A percentile compares a stretch with the other conserved stretches of the same genome.
Conservation (phyloP, 225 moss, liverwort and hornwort genomes). For the Asterella californica region DNA sequence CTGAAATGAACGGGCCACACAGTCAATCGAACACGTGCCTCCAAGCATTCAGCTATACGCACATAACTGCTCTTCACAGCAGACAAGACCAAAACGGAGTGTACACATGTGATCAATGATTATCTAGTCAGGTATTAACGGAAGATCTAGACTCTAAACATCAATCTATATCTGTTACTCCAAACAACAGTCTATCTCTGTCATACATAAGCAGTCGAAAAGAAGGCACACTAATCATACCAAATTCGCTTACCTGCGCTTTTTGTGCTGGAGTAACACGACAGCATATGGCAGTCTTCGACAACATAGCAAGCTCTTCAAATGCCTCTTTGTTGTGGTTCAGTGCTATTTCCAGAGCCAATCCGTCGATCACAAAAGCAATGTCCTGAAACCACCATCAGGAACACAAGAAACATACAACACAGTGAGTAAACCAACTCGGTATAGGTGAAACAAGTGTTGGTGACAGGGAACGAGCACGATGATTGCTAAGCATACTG, state of each 20-base stretch:
- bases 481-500: background rate
- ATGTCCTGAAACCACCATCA: constrained; percentile 51
- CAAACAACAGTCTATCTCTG: background rate
- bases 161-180: background rate
- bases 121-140: no score
- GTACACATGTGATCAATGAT: no score
- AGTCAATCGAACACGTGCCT: no score
- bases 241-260: constrained; percentile 49
- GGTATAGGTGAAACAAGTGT: background rate
- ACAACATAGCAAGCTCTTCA: constrained; percentile 77
- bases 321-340: constrained; percentile 60
- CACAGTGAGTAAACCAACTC: background rate
- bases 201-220: background rate
- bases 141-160: background rate
- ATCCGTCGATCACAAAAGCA: constrained; percentile 92
- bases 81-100: no score
- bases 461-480: background rate
- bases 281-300: constrained; percentile 94
- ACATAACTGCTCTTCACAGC: no score
- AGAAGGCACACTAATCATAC: background rate
- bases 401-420: background rate
- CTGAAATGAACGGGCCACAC: constrained; percentile 33
- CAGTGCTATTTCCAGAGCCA: constrained; percentile 78
- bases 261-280: constrained; percentile 98
- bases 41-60: no score